These are phyloP conservation scores for Pseudogymnoascus sp. DNA, from an alignment of 2,329 filamentous ascomycete species.

Conservation along the genomic window DNA sequence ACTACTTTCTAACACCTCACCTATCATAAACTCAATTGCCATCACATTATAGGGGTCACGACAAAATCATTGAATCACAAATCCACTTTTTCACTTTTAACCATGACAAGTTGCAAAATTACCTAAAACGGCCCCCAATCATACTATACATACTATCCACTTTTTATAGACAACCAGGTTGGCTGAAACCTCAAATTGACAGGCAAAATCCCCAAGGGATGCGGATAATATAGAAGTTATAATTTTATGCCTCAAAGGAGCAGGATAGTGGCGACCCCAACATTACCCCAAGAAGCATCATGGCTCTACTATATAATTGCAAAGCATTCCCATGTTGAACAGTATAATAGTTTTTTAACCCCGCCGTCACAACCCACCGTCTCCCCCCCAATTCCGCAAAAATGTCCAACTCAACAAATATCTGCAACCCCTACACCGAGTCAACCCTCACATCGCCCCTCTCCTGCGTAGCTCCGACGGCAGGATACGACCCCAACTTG, in stretches of 20 bases:
- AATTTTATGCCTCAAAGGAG: not conserved
- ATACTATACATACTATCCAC: not conserved
- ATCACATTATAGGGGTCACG: slow-evolving; percentile 4
- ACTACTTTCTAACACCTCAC: slow-evolving; percentile 5
- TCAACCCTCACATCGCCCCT: too few species aligned
- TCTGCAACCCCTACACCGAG: not conserved
- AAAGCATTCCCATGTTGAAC: not conserved
- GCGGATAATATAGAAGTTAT: not conserved
- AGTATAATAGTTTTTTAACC: not conserved
- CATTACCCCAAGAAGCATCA: not conserved
- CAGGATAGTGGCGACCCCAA: not conserved
- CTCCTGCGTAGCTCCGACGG: too few species aligned
- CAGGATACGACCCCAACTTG: too few species aligned
- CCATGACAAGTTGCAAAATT: not conserved
- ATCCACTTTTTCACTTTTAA: not conserved
- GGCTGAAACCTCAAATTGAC: not conserved
- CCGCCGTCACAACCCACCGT: not conserved
- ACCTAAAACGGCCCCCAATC: not conserved
- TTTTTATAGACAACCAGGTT: not conserved
- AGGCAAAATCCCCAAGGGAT: not conserved
- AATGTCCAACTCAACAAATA: not conserved
- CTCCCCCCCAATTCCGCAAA: not conserved
- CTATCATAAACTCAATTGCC: not conserved
- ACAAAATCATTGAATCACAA: not conserved
- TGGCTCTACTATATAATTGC: not conserved